Base-by-base conservation (phyloP, 306 rosid genomes). In the Inga laurina region DNA sequence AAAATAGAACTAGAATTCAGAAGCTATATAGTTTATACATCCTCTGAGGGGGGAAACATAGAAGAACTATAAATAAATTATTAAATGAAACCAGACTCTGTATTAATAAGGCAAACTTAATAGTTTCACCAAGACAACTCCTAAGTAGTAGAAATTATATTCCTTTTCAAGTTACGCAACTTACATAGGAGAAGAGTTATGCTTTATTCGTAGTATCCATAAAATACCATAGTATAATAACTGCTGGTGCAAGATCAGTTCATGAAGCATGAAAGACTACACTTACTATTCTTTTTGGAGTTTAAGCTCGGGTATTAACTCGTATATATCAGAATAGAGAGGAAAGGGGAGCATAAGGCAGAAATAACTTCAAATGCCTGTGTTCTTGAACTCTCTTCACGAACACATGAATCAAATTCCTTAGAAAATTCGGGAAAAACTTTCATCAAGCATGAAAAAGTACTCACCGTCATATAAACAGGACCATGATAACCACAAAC, bases 401-500 rank as follows among this genome's bases (percentile, higher is more conserved):
- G 10, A 1, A 24, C 43, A 57, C 65, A 64, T 48, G 79, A 74
- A 34, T 10, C 24, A 74, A 62, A 74, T 12, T 7, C 35, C 22
- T 51, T 13, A 65, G 46, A 43, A 30, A 75, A 22, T 30, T 72
- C 62, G n/a, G 22, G 4, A 37, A 82, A 74, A 64, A 88, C 87
- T 88, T 91, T 82, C 75, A 81, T 75, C 90, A 75, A 89, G 77
- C 87, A 88, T 39, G 6, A 81, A 56, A 64, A 4, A 78, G 74
- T 45, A 80, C 84, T 79, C 83, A 95, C 99, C 82, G 99, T 95
- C 99, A 95, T 95, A 84, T 95, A 95, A 88, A 95, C 74, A 7
- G 99, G 98, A 39, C 99, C 99, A 2, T 43, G 16, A 69, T 91
- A 93, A 18, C 99, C 98, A 41, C 97, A 95, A 76, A 95, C 98